Evolutionary conservation across 768 basidiomycete genomes (phyloP), one percentile per base, ranked within the genome.

Genomic region (Lanmaoa pseudosensibilis): DNA sequence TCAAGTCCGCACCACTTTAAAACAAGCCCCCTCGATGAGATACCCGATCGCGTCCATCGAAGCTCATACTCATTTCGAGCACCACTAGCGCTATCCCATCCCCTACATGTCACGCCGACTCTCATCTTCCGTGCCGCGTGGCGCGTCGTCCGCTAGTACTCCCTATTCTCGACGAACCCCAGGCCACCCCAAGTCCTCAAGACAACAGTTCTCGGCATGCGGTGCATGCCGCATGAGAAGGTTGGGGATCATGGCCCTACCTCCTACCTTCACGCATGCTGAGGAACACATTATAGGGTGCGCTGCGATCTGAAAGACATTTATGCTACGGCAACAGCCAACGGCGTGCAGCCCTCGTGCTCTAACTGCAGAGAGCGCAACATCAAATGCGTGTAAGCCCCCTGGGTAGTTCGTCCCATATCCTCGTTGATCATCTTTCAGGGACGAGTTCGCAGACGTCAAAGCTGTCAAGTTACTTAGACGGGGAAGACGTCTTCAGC

Each of bases 251-350:
- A 38, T 52, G 44, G 0, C 27, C 52, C 25, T 23, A 23, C 45
- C 36, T 36, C 53, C 21, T 25, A 32, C 46, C 41, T 32, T 6
- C 6, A n/a, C 23, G n/a, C 18, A 18, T 18, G 13, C 44, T 65
- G 13, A 68, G 12, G 0, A 7, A 4, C 4, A 21, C 32, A 4
- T 48, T 46, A 27, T 65, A 94, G 92, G 69, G 94, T 97, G 21
- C 90, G 92, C 52, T 97, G 94, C 69, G 94, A 96, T 77, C 82
- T 96, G 54, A 95, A 96, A 70, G 92, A 95, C 72, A 77, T 87
- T 41, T 80, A 83, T 50, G 74, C 83, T 39, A 73, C 80, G 45
- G 69, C 77, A n/a, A 69, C 78, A 70, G 74, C 44, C 72, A 72
- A 62, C 77, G 81, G 62, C 34, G 54, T 65, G 5, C 76, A 66